Evolutionary conservation across 148 eudicot species (phyloP), one percentile per base, ranked within the genome.

Genomic region (Camellia sinensis): DNA sequence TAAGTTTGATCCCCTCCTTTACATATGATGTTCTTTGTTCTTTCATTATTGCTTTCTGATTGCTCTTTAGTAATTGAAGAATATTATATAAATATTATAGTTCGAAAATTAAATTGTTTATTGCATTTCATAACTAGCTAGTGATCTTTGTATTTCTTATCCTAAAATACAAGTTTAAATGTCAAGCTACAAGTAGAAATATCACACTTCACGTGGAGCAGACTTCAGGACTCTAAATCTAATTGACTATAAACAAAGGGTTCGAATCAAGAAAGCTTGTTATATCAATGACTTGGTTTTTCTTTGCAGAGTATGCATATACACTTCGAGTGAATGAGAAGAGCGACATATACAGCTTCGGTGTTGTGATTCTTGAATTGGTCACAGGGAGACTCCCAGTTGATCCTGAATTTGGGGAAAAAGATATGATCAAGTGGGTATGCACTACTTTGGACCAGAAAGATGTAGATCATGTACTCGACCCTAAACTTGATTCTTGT

Each of bases 391-490:
- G 86, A 66, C 91, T 80, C 43, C 97, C 97, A 0, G 88, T 91
- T 18, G 97, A 91, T 68, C 95, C 98, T 0, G 98, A 94, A 70
- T 94, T 84, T 40, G 98, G 98, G 1, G 97, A 94, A 79, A 94
- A 94, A 76, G 97, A 92, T 83, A 83, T 94, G 91, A 97, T 92
- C 18, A 94, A 94, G 80, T 94, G 98, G 98, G 95, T 88, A 21
- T 92, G 95, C 87, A 87, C 93, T 17, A 91, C 83, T 21, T 60
- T 92, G 85, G 97, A 94, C 73, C 95, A 92, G 75, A 94, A 92
- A 83, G 97, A 93, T 52, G 79, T 92, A 13, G 98, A 94, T 80
- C 88, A 83, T 37, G 86, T 92, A 1, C 78, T 94, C 1, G 95
- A 94, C 84, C 90, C 97, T 0, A 94, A 84, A 78, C 92, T 93